These are phyloP conservation scores for Dictyostelium brefeldianum DNA, from an alignment of 78 protist species.

Conservation along the genomic window DNA sequence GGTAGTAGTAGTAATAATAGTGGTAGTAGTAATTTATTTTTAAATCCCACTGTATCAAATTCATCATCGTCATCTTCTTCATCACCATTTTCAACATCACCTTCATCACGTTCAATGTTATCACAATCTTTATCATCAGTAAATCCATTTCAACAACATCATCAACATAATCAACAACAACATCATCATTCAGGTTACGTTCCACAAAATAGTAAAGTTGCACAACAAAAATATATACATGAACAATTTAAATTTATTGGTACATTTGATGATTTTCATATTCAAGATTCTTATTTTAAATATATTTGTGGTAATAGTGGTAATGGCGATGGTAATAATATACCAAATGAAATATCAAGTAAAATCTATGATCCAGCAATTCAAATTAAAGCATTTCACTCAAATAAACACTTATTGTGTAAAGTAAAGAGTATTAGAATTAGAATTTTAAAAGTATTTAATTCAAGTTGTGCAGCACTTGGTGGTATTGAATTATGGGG, in stretches of 20 bases:
- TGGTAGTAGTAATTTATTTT: background rate
- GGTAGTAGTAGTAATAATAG: background rate
- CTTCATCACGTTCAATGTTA: background rate
- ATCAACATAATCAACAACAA: background rate
- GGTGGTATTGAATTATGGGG: conserved; percentile 77
- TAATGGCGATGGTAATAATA: background rate
- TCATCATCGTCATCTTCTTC: background rate
- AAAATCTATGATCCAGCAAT: background rate
- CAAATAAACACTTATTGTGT: conserved; percentile 50
- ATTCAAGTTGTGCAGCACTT: conserved; percentile 59
- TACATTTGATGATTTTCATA: conserved; percentile 30
- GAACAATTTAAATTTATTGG: conserved; percentile 54
- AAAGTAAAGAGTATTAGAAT: conserved; percentile 52
- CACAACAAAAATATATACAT: conserved; percentile 33
- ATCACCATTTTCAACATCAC: background rate
- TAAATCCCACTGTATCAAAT: background rate
- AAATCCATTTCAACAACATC: background rate
- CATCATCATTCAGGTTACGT: too few relatives aligned
- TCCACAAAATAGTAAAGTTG: background rate
- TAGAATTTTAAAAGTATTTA: conserved; percentile 43
- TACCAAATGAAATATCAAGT: background rate
- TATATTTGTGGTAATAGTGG: background rate
- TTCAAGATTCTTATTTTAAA: background rate
- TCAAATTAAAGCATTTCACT: conserved; percentile 46
- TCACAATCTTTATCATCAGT: background rate